Evolutionary conservation across 73 alveolate species (phyloP), one percentile per base, ranked within the genome.

Genomic region (Paramecium tetraurelia): DNA sequence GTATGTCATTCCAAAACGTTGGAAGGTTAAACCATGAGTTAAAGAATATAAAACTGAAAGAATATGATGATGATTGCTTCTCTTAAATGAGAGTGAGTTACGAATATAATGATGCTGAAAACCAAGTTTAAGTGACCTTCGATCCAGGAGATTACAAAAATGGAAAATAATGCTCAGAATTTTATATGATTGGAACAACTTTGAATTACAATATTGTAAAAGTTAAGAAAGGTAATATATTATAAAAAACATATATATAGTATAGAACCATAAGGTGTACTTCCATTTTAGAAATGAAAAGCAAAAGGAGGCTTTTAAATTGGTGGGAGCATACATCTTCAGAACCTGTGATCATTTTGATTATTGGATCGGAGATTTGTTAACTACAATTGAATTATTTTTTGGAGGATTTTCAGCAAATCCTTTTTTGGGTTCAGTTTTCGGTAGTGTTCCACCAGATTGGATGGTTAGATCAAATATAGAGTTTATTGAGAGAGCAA

Each of bases 361-460:
- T 44, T 58, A 89, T 50, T 70, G 86, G 80, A 40, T 89, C 7
- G 89, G 92, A 41, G 96, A 97, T 33, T 92, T 95, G 31, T 43
- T 94, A 12, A 89, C 94, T 38, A 93, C 99, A 6, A 70, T 96
- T 4, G 95, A 90, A 48, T 96, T 94, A 50, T 97, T 97, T 90
- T 59, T 93, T 14, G 99, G 99, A 33, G 99, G 99, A 5, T 95
- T 97, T 63, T 96, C 98, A 11, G 36, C 86, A 27, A 94, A 96
- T 92, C 98, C 98, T 2, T 80, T 96, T 69, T 80, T 33, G 36
- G 88, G 86, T 2, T 95, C 96, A 29, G 53, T 95, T 58, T 36
- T 93, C 76, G 96, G 96, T 6, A 72, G 96, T 59, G 86, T 93
- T 36, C 96, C 95, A 35, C 95, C 99, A 50, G 83, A 72, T 85